A percentile compares a stretch with the other conserved stretches of the same genome.
phyloP scores from a whole-genome alignment of 176 grass and related monocot species.

The Oryza officinalis region DNA sequence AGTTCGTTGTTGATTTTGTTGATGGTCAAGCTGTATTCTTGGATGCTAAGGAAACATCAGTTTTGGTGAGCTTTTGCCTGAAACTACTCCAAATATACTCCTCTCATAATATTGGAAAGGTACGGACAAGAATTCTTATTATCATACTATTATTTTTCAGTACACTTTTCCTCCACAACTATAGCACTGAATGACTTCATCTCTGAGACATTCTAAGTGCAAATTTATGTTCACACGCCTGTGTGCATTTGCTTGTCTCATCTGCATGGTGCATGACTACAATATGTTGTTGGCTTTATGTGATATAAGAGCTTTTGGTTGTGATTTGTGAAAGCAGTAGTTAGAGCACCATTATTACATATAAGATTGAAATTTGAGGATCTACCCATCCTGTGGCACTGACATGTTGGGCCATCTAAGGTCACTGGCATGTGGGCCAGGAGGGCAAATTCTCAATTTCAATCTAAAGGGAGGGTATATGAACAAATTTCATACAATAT shows the following conservation, averaged over 20 bases:
- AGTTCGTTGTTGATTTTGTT: constrained; percentile 96
- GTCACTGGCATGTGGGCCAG: background rate
- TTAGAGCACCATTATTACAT: constrained; percentile 15
- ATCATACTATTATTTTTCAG: background rate
- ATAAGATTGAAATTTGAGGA: background rate
- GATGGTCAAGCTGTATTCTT: constrained; percentile 94
- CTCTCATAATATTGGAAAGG: constrained; percentile 95
- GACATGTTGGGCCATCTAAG: background rate
- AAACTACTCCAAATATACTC: constrained; percentile 89
- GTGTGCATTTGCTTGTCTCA: constrained; percentile 21
- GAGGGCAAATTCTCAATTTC: background rate
- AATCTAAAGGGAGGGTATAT: background rate
- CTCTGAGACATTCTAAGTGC: background rate
- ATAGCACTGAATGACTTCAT: background rate
- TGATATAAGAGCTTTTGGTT: constrained; percentile 19
- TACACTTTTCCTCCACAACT: constrained; percentile 2
- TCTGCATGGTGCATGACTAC: constrained; percentile 20
- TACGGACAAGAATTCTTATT: constrained; percentile 32
- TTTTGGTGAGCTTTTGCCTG: constrained; percentile 91
- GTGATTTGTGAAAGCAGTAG: constrained; percentile 15
- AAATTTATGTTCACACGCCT: background rate
- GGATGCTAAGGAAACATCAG: constrained; percentile 83
- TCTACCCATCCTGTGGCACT: background rate
- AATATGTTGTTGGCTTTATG: constrained; percentile 6
- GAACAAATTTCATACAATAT: background rate